Base-by-base conservation (phyloP, 1,139 yeast genomes). In the Diutina rugosa region DNA sequence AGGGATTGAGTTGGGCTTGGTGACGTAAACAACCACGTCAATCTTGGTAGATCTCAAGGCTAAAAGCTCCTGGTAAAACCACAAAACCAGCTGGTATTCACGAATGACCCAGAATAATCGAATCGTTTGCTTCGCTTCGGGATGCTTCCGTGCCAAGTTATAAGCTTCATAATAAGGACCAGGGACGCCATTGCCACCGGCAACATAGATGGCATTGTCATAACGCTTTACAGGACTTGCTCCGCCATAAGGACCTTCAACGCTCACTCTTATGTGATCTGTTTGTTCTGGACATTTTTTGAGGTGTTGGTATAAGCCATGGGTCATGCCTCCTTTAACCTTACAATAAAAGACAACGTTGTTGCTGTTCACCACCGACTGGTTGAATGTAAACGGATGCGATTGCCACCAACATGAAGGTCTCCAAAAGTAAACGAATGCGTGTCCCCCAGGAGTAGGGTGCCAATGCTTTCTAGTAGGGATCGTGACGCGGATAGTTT, bases 111-210 rank as follows among this genome's bases (percentile, higher is more conserved):
- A 84, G 32, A 72, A 59, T 56, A 83, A 68, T 55, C 72, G 71
- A 48, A 80, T 49, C 8, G 28, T 49, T 30, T 49, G 53, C 14
- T 49, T 49, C 2, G 53, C 28, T 14, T 49, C 28, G 3, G 53
- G 53, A n/a, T 16, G 32, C 7, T 44, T 12, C 8, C 5, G 14
- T 9, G 53, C 53, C 26, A 49, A 32, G n/a, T 32, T n/a, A n/a
- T 16, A 32, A 4, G 53, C 53, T 16, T 73, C 78, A 53, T 72
- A 70, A 58, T 68, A 72, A 32, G 75, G 71, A 9, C 82, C 80
- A 2, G 95, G 87, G 61, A 88, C 76, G 62, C 95, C 96, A 59
- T 85, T 84, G 28, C 81, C 81, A 21, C 65, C 63, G 1, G 85
- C 83, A 57, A 86, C 63, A 55, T 86, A 72, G 16, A 85, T 66